Base-by-base conservation (phyloP, 2,329 filamentous ascomycete genomes). In the Knoxdaviesia capensis region DNA sequence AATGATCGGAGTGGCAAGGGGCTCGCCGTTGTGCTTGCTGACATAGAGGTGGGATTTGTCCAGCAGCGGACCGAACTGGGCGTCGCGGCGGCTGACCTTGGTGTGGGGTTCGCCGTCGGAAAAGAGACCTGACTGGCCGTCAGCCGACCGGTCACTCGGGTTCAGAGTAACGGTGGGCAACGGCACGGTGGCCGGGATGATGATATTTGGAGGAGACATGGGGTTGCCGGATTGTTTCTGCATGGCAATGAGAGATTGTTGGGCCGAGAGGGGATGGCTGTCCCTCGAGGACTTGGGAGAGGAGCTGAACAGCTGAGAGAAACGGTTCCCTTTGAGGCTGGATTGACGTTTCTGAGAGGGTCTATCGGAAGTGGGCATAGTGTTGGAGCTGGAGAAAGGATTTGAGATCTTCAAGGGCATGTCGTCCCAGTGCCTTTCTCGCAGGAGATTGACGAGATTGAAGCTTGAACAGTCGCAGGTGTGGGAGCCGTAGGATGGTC, bases 31-130 rank as follows among this genome's bases (percentile, higher is more conserved):
- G 57, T 92, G 86, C 59, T 80, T 76, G 67, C 87, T 94, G 48
- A 82, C 78, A 63, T 94, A 94, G 55, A 83, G 73, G 60, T 98
- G 88, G 53, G 71, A 80, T 41, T 77, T 72, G 49, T 84, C 79
- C 49, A 77, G 70, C 40, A 96, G 67, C 10, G 88, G 88, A 8
- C 82, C 90, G 54, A 96, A 98, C 55, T 96, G 86, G 34, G 88
- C 81, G 54, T 96, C 83, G 52, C 20, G 20, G 20, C 20, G 20
- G 20, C 20, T 20, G 20, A 20, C 20, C 20, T 20, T 20, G 20
- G 20, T 20, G 20, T 20, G 20, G 20, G 20, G 20, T 20, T 20
- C 20, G 20, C 20, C 20, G 20, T 20, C 20, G 20, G 20, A 20
- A 20, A 20, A 20, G 20, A 20, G 20, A 20, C 2, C 20, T 20